These are phyloP conservation scores for Aspergillus pseudotamarii DNA, from an alignment of 2,329 filamentous ascomycete genomes.

Conservation along the genomic window DNA sequence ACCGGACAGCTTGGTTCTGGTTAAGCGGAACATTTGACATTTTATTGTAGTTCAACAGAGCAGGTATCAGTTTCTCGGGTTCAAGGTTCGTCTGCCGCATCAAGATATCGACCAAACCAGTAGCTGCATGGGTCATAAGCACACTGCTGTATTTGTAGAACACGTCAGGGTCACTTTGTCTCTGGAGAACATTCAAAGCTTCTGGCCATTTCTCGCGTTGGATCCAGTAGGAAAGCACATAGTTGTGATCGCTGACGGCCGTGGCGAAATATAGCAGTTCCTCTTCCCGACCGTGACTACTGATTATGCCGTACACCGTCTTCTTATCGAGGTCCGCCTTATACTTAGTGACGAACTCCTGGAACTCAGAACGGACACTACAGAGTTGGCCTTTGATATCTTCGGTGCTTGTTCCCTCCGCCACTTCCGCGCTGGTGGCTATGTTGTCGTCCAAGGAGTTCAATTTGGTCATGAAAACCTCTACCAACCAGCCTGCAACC, in stretches of 20 bases:
- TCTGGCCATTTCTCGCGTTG: constrained; percentile 91
- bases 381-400: constrained; percentile 71
- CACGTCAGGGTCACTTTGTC: constrained; percentile 86
- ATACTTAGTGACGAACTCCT: constrained; percentile 83
- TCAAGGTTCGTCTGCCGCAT: constrained; percentile 89
- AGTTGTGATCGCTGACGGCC: constrained; percentile 87
- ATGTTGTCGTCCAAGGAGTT: constrained; percentile 94
- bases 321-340: constrained; percentile 86
- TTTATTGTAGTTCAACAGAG: constrained; percentile 90
- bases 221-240: constrained; percentile 95
- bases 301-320: constrained; percentile 94
- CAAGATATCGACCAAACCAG: constrained; percentile 89
- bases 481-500: constrained; percentile 92
- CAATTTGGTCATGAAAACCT: constrained; percentile 96
- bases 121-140: constrained; percentile 85
- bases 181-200: constrained; percentile 84
- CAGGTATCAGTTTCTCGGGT: constrained; percentile 85
- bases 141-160: constrained; percentile 98
- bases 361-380: constrained; percentile 74
- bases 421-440: constrained; percentile 80
- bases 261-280: constrained; percentile 91
- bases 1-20: constrained; percentile 90
- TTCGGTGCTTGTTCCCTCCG: constrained; percentile 69
- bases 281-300: constrained; percentile 90
- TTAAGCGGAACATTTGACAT: constrained; percentile 64